Percentiles rank a stretch among this genome's conserved stretches.
Evolutionary conservation across 1,284 basidiomycete genomes (phyloP).

Genomic region (Rhizoctonia solani): DNA sequence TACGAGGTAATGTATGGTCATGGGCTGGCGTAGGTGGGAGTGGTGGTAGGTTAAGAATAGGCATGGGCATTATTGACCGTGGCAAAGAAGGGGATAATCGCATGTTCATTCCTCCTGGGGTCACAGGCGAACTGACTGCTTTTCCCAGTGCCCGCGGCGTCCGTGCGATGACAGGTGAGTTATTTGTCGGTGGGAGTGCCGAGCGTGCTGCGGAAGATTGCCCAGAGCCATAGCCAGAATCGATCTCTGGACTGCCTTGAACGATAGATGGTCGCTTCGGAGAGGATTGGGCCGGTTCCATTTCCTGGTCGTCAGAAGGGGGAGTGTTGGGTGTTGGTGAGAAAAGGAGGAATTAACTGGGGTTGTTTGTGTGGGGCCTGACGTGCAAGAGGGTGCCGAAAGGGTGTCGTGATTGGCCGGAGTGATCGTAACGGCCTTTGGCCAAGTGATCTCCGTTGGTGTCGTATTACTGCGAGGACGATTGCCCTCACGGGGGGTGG

Average conservation of each 20-base stretch:
- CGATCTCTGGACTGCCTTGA: slow-evolving; percentile 14
- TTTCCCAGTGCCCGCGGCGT: slow-evolving; percentile 1
- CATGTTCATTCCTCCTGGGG: slow-evolving; percentile 5
- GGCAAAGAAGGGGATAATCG: slow-evolving; percentile 11
- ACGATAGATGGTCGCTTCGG: neutral
- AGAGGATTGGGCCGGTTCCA: neutral
- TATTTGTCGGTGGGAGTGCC: neutral
- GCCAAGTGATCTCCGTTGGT: neutral
- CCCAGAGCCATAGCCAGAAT: slow-evolving; percentile 21
- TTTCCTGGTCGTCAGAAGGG: slow-evolving; percentile 2
- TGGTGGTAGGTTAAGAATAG: slow-evolving; percentile 22
- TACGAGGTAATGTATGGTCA: slow-evolving; percentile 14
- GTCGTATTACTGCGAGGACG: slow-evolving; percentile 17
- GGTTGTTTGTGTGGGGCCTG: neutral
- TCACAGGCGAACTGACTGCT: neutral
- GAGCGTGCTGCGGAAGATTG: slow-evolving; percentile 11
- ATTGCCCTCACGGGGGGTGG: neutral
- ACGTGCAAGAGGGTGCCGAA: slow-evolving; percentile 10
- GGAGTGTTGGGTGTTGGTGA: slow-evolving; percentile 14
- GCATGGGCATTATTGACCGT: slow-evolving; percentile 25
- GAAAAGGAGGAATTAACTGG: slow-evolving; percentile 16
- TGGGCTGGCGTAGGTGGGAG: slow-evolving; percentile 7
- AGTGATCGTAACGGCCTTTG: slow-evolving; percentile 7
- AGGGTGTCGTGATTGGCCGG: slow-evolving; percentile 1
- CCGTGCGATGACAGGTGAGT: neutral